phyloP scores from a whole-genome alignment of 371 early-diverging fungal species.

The Rhizomucor miehei region DNA sequence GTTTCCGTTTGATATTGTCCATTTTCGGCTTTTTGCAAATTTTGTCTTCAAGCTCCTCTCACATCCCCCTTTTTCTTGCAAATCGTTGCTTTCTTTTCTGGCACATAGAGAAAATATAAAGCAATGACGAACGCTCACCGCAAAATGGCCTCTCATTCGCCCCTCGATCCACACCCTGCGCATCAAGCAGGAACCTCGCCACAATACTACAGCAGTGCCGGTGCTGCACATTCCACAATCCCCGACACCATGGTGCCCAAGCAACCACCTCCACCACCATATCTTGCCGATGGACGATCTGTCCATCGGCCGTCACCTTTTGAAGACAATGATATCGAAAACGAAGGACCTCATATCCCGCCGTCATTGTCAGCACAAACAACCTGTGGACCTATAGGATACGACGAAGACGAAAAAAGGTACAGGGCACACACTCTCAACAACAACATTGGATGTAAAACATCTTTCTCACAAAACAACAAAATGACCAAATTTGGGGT shows the following conservation, averaged over 20 bases:
- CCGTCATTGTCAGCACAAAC: too few species aligned
- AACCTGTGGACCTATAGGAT: slow-evolving; percentile 6
- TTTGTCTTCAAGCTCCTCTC: too few species aligned
- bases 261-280: slow-evolving; percentile 5
- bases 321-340: background rate
- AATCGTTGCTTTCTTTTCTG: too few species aligned
- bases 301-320: background rate
- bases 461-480: too few species aligned
- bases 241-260: slow-evolving; percentile 14
- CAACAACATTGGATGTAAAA: too few species aligned
- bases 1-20: too few species aligned
- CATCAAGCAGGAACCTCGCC: background rate
- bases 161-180: background rate
- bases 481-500: background rate
- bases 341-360: too few species aligned
- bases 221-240: slow-evolving; percentile 3
- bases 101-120: background rate
- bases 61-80: too few species aligned
- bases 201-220: background rate
- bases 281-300: background rate
- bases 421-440: too few species aligned
- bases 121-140: slow-evolving; percentile 2
- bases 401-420: slow-evolving; percentile 25
- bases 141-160: background rate
- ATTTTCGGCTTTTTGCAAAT: too few species aligned